A percentile compares a stretch with the other conserved stretches of the same genome.
Conservation (phyloP, 225 moss, liverwort and hornwort species). For the Polytrichum commune region DNA sequence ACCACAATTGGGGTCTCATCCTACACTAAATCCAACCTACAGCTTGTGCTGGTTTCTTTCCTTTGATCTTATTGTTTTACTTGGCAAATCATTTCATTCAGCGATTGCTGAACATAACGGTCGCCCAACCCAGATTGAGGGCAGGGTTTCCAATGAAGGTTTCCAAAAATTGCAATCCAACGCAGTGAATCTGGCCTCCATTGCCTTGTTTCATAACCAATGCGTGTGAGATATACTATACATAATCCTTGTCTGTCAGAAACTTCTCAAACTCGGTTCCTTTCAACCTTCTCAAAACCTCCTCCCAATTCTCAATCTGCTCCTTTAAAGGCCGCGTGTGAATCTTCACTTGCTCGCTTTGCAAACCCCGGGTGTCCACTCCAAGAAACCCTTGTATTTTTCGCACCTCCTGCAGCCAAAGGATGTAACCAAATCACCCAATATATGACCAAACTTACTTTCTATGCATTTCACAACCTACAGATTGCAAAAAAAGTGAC, state of each 20-base stretch:
- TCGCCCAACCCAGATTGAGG: not conserved
- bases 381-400: constrained; percentile 52
- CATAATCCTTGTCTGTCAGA: constrained; percentile 38
- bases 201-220: not conserved
- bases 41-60: not conserved
- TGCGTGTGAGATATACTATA: not conserved
- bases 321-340: constrained; percentile 50
- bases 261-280: constrained; percentile 54
- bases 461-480: not conserved
- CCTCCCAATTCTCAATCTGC: constrained; percentile 58
- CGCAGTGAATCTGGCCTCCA: not conserved
- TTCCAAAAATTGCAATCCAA: not conserved
- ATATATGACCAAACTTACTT: not conserved
- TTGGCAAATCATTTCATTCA: not conserved
- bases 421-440: not conserved
- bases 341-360: constrained; percentile 63
- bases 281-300: constrained; percentile 34
- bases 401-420: constrained; percentile 30
- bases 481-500: not conserved
- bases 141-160: not conserved
- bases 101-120: not conserved
- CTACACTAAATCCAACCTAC: not conserved
- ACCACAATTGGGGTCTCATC: too few species aligned
- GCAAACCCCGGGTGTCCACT: constrained; percentile 36
- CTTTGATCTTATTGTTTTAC: not conserved